Conservation (phyloP, 2,329 filamentous ascomycete species). For the Coniochaeta hoffmannii region DNA sequence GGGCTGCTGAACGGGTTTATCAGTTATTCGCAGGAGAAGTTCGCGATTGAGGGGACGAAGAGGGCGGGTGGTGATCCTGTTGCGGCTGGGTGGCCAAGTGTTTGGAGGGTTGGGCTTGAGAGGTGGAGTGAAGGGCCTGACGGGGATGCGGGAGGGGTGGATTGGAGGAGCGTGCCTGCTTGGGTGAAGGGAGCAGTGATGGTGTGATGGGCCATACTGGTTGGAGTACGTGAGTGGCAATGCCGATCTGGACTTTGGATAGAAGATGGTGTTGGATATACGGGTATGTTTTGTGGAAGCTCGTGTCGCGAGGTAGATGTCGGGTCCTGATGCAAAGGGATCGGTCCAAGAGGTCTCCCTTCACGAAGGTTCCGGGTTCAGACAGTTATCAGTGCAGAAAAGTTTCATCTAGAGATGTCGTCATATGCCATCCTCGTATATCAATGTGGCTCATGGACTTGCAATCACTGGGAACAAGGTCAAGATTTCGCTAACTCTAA, state of each 20-base stretch:
- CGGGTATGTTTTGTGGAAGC: too few species aligned
- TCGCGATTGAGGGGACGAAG: conserved; percentile 76
- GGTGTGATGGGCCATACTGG: too few species aligned
- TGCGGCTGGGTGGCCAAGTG: conserved; percentile 66
- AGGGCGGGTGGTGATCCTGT: conserved; percentile 51
- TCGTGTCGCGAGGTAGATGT: too few species aligned
- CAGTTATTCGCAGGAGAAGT: conserved; percentile 65
- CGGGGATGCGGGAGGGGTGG: conserved; percentile 47
- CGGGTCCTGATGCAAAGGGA: too few species aligned
- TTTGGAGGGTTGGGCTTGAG: conserved; percentile 60
- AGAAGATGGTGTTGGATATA: neutral
- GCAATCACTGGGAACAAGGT: neutral
- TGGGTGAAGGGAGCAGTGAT: conserved; percentile 18
- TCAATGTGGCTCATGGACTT: too few species aligned
- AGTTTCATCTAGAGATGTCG: too few species aligned
- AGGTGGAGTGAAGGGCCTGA: conserved; percentile 53
- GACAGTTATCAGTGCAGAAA: too few species aligned
- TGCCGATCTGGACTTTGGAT: too few species aligned
- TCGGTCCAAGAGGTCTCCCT: too few species aligned
- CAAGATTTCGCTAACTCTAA: conserved; percentile 1
- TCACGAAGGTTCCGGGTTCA: too few species aligned
- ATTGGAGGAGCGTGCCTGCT: conserved; percentile 19
- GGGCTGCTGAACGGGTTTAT: conserved; percentile 79
- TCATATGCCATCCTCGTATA: too few species aligned
- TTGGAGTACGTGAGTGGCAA: too few species aligned